phyloP scores from a whole-genome alignment of 495 filamentous ascomycete genomes.

The Penicillium paxilli region DNA sequence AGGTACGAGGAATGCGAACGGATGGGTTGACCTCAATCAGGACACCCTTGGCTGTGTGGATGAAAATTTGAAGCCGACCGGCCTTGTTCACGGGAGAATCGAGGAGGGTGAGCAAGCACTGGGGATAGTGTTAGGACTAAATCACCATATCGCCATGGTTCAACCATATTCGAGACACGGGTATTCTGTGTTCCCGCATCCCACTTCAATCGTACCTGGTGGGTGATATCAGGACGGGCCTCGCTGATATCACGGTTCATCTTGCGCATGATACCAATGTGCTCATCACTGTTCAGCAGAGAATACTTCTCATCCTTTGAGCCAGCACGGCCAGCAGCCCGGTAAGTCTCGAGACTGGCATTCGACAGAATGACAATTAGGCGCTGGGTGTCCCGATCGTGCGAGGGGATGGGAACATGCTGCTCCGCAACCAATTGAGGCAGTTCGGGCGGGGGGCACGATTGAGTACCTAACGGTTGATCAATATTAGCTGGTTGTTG shows the following conservation, averaged over 20 bases:
- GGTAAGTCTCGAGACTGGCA: constrained; percentile 96
- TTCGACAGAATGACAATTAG: constrained; percentile 96
- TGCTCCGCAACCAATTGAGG: constrained; percentile 93
- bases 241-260: constrained; percentile 99
- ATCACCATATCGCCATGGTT: neutral
- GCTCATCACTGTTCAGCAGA: constrained; percentile 95
- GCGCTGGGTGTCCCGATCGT: constrained; percentile 84
- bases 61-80: constrained; percentile 95
- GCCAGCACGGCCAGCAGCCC: constrained; percentile 70
- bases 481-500: constrained; percentile 24
- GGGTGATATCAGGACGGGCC: constrained; percentile 94
- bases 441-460: constrained; percentile 85
- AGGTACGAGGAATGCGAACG: constrained; percentile 94
- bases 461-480: constrained; percentile 71
- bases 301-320: constrained; percentile 89
- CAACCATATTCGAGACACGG: neutral
- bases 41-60: constrained; percentile 94
- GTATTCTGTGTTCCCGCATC: neutral
- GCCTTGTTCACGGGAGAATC: constrained; percentile 99
- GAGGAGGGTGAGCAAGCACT: constrained; percentile 97
- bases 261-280: constrained; percentile 98
- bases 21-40: constrained; percentile 97
- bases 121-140: neutral
- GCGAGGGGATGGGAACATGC: constrained; percentile 76
- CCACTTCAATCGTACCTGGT: constrained; percentile 77